These are phyloP conservation scores for Fusarium sp. DNA, from an alignment of 2,329 filamentous ascomycete species.

Conservation along the genomic window DNA sequence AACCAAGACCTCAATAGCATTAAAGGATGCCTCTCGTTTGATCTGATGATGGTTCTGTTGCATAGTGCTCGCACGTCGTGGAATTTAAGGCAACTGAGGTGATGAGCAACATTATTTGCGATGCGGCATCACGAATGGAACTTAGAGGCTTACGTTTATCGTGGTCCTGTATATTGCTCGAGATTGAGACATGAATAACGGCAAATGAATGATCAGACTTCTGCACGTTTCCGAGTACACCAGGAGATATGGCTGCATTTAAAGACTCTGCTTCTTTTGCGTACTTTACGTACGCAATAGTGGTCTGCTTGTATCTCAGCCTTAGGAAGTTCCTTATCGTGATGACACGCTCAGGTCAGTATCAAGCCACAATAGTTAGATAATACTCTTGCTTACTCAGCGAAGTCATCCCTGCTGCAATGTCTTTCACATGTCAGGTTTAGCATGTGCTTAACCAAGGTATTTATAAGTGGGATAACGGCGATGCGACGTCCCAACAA, in stretches of 20 bases:
- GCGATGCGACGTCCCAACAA: slow-evolving; percentile 10
- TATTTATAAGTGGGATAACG: neutral
- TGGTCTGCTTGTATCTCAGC: neutral
- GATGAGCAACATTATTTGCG: neutral
- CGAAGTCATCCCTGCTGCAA: neutral
- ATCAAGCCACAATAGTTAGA: neutral
- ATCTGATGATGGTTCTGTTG: neutral
- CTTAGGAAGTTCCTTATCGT: neutral
- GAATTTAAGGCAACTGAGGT: neutral
- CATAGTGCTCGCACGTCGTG: neutral
- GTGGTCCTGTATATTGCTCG: neutral
- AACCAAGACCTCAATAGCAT: neutral
- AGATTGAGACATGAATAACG: neutral
- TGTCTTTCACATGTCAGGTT: neutral
- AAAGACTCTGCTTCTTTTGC: neutral
- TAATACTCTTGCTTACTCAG: neutral
- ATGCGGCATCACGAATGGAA: neutral
- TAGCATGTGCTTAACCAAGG: neutral
- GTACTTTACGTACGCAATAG: neutral
- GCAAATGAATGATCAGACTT: neutral
- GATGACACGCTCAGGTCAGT: neutral
- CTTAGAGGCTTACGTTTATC: neutral
- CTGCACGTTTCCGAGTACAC: neutral
- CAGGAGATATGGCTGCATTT: neutral
- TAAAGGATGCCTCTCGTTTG: neutral